Percentiles rank a stretch among this genome's conserved stretches.
These are phyloP conservation scores for Lipomyces lipofer DNA, from an alignment of 805 yeast species.

Conservation along the genomic window DNA sequence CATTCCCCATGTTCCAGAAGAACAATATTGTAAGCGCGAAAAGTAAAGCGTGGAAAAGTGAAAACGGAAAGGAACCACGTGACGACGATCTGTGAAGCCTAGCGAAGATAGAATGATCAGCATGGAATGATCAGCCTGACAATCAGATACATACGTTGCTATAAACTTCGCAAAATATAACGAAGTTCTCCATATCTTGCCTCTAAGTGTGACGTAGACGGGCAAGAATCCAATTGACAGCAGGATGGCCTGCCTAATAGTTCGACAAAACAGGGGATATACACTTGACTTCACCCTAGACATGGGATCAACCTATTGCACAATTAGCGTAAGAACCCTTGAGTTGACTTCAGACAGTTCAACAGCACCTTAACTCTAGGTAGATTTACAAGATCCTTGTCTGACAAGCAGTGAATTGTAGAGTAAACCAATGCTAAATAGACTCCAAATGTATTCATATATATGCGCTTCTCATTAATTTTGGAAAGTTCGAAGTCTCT, in stretches of 20 bases:
- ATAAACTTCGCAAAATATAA: slow-evolving; percentile 9
- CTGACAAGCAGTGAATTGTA: slow-evolving; percentile 16
- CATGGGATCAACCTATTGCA: slow-evolving; percentile 22
- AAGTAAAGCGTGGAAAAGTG: slow-evolving; percentile 21
- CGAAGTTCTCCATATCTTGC: slow-evolving; percentile 20
- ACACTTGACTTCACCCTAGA: slow-evolving; percentile 2
- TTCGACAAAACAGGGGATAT: neutral
- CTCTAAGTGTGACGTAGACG: slow-evolving; percentile 22
- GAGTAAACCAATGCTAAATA: slow-evolving; percentile 19
- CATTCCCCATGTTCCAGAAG: slow-evolving; percentile 32
- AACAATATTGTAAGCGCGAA: slow-evolving; percentile 21
- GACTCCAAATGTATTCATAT: slow-evolving; percentile 12
- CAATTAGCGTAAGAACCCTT: neutral
- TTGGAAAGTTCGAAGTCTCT: slow-evolving; percentile 27
- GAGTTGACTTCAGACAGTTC: neutral
- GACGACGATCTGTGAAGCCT: slow-evolving; percentile 26
- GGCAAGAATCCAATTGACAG: slow-evolving; percentile 7
- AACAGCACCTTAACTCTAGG: slow-evolving; percentile 18
- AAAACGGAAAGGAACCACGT: slow-evolving; percentile 25
- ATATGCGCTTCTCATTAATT: slow-evolving; percentile 27
- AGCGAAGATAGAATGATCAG: slow-evolving; percentile 6
- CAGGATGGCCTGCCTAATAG: neutral
- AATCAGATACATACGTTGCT: slow-evolving; percentile 5
- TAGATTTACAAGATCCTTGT: slow-evolving; percentile 20
- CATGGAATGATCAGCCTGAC: neutral